Percentiles rank a stretch among this genome's conserved stretches.
Evolutionary conservation across 2,329 filamentous ascomycete genomes (phyloP).

Genomic region (Aspergillus oerlinghausenensis): DNA sequence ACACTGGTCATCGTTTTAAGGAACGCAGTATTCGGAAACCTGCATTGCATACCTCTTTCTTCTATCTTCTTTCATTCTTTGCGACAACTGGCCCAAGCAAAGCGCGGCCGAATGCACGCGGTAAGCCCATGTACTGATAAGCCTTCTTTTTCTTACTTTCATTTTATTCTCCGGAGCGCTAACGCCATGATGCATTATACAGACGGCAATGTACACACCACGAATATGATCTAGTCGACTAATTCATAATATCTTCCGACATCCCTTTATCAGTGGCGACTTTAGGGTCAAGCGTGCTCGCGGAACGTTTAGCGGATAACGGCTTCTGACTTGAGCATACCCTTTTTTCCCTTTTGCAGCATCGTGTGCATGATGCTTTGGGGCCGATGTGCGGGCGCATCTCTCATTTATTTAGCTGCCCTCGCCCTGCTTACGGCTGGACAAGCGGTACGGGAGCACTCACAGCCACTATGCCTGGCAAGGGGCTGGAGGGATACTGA

Average conservation of each 20-base stretch:
- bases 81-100: conserved; percentile 5
- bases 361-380: background rate
- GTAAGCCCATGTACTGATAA: background rate
- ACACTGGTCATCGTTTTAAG: background rate
- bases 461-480: conserved; percentile 18
- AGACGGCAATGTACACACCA: background rate
- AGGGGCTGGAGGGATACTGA: conserved; percentile 13
- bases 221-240: background rate
- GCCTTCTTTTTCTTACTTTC: background rate
- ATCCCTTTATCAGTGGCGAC: background rate
- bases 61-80: background rate
- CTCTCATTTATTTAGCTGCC: conserved; percentile 7
- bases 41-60: background rate
- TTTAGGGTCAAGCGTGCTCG: background rate
- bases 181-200: background rate
- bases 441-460: conserved; percentile 5
- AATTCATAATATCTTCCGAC: background rate
- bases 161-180: background rate
- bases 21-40: background rate
- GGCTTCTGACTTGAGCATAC: background rate
- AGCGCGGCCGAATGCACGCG: background rate
- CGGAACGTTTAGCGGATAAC: background rate
- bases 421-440: conserved; percentile 9
- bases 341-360: background rate
- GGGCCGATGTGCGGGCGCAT: conserved; percentile 9